Evolutionary conservation across 2,329 filamentous ascomycete genomes (phyloP).

Genomic region (Bisporella sp.): DNA sequence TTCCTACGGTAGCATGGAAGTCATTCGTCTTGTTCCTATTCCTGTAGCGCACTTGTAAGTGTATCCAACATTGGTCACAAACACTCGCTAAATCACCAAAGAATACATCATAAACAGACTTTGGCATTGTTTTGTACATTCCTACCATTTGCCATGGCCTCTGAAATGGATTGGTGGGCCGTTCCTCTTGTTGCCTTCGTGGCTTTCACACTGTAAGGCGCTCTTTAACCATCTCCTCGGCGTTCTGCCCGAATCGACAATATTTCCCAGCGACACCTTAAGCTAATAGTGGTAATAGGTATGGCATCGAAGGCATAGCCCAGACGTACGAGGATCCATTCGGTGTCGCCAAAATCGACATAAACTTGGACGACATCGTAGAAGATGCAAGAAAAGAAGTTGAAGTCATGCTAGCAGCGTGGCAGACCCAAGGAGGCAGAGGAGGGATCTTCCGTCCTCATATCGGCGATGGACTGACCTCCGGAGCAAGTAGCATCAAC

Average conservation of each 20-base stretch:
- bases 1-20: constrained; percentile 58
- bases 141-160: constrained; percentile 56
- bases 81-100: constrained; percentile 14
- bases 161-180: constrained; percentile 56
- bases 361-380: constrained; percentile 60
- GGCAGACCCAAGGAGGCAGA: constrained; percentile 31
- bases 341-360: constrained; percentile 58
- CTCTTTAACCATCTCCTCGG: background rate
- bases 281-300: constrained; percentile 29
- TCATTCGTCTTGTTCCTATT: constrained; percentile 56
- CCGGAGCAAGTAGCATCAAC: background rate
- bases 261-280: constrained; percentile 1
- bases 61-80: constrained; percentile 19
- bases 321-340: constrained; percentile 56
- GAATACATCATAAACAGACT: constrained; percentile 58
- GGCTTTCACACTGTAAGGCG: constrained; percentile 45
- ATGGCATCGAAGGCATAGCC: constrained; percentile 48
- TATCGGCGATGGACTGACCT: background rate
- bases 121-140: constrained; percentile 53
- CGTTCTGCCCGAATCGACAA: background rate
- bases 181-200: constrained; percentile 52
- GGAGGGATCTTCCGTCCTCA: constrained; percentile 19
- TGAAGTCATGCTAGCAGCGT: constrained; percentile 50
- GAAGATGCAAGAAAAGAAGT: constrained; percentile 53
- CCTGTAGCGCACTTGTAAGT: constrained; percentile 50